Conservation (phyloP, 2,329 filamentous ascomycete genomes). For the Phyllosticta citrichinensis region DNA sequence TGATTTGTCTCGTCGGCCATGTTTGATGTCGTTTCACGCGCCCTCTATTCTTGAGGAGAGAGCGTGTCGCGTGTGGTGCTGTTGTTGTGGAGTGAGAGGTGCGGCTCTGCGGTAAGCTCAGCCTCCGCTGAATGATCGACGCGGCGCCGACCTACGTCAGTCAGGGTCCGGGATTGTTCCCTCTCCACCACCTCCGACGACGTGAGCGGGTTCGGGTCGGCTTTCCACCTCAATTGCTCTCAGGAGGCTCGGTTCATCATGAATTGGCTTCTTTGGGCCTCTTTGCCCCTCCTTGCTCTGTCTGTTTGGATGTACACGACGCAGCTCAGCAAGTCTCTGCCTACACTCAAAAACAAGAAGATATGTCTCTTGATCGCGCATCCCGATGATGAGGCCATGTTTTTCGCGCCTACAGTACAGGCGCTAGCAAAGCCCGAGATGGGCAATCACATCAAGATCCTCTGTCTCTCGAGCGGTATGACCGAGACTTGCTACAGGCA, state of each 20-base stretch:
- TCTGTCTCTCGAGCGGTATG: constrained; percentile 78
- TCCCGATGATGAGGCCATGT: constrained; percentile 99
- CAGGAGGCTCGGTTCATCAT: constrained; percentile 19
- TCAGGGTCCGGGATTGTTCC: constrained; percentile 5
- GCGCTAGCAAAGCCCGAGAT: constrained; percentile 69
- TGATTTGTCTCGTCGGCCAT: constrained; percentile 1
- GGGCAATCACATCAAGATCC: constrained; percentile 86
- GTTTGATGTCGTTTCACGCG: background rate
- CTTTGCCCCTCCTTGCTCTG: constrained; percentile 32
- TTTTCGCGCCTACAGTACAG: constrained; percentile 84
- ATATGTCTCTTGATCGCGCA: constrained; percentile 92
- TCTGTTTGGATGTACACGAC: constrained; percentile 39
- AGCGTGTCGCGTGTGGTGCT: background rate
- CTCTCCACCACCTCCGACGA: background rate
- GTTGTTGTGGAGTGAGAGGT: background rate
- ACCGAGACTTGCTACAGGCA: background rate
- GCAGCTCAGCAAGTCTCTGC: constrained; percentile 42
- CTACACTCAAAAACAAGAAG: constrained; percentile 66
- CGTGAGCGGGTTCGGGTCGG: background rate
- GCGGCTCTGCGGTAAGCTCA: background rate
- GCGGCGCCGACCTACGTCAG: background rate
- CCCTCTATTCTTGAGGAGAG: no score
- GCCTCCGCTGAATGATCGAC: background rate
- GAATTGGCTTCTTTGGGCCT: constrained; percentile 31
- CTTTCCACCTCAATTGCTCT: background rate